phyloP scores from a whole-genome alignment of 2,329 filamentous ascomycete genomes.

The Hypoxylon sp. region DNA sequence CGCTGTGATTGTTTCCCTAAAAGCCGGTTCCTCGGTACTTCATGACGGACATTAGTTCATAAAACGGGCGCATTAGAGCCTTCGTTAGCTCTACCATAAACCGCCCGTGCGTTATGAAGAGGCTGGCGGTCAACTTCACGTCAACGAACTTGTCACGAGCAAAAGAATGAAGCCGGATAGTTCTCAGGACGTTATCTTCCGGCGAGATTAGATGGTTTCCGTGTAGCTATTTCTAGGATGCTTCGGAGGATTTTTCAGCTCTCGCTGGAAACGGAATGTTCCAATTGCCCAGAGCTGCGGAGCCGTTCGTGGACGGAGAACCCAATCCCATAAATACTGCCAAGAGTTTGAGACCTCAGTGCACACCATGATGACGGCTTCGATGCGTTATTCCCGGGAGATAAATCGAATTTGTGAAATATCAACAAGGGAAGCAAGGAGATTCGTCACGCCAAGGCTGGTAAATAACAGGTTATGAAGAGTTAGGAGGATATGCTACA shows the following conservation, averaged over 20 bases:
- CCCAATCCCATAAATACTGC: not conserved
- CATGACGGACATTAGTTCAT: constrained; percentile 9
- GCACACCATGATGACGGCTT: not conserved
- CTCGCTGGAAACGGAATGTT: not conserved
- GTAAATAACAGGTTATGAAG: not conserved
- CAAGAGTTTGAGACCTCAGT: not conserved
- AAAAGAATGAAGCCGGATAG: not conserved
- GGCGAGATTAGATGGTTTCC: not conserved
- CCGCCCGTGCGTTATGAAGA: constrained; percentile 4
- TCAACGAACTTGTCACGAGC: not conserved
- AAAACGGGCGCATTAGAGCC: not conserved
- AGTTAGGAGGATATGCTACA: not conserved
- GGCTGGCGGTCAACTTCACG: not conserved
- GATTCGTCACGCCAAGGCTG: not conserved
- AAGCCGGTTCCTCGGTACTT: constrained; percentile 1
- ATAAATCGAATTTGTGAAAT: not conserved
- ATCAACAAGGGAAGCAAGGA: not conserved
- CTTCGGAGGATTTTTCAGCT: constrained; percentile 19
- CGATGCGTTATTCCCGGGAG: not conserved
- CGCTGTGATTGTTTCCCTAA: not conserved
- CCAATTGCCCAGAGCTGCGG: constrained; percentile 3
- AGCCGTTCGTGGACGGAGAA: not conserved
- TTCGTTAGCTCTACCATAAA: not conserved
- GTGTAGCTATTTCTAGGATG: not conserved
- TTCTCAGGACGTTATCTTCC: constrained; percentile 4